These are phyloP conservation scores for Saturnispora gosingensis DNA, from an alignment of 805 yeast species.

Conservation along the genomic window DNA sequence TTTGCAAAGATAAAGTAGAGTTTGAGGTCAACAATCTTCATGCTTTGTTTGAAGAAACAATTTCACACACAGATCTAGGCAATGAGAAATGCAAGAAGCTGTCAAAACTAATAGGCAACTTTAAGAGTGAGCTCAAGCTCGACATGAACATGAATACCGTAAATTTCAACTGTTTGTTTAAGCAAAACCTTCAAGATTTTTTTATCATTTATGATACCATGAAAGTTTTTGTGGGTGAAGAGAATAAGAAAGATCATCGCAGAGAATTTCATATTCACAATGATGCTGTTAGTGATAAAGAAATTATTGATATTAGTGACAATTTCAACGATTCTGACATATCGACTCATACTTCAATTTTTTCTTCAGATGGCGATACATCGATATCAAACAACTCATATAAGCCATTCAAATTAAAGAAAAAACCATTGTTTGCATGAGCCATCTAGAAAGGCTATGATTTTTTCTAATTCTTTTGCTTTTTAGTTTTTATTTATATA, in stretches of 20 bases:
- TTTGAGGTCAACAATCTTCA: slow-evolving; percentile 14
- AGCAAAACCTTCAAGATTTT: slow-evolving; percentile 24
- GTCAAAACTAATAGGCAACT: slow-evolving; percentile 11
- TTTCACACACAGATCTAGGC: slow-evolving; percentile 8
- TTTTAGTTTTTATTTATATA: neutral
- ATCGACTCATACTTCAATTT: slow-evolving; percentile 6
- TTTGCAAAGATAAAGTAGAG: slow-evolving; percentile 18
- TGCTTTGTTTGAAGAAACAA: slow-evolving; percentile 8
- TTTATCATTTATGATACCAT: slow-evolving; percentile 20
- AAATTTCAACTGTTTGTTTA: slow-evolving; percentile 18
- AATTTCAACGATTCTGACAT: slow-evolving; percentile 5
- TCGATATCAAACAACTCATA: slow-evolving; percentile 1
- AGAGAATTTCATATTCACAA: neutral
- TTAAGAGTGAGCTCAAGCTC: slow-evolving; percentile 15
- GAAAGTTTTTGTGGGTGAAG: slow-evolving; percentile 14
- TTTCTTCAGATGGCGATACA: slow-evolving; percentile 5
- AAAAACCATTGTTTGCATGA: neutral
- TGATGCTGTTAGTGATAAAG: neutral
- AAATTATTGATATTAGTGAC: slow-evolving; percentile 9
- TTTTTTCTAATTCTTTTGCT: neutral
- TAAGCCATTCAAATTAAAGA: slow-evolving; percentile 10
- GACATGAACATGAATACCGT: slow-evolving; percentile 19
- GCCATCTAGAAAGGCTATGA: too few species aligned
- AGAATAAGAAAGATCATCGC: neutral
- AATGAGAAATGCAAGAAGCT: slow-evolving; percentile 12